Percentiles rank a stretch among this genome's conserved stretches.
Evolutionary conservation across 768 basidiomycete genomes (phyloP).

Genomic region (Peribolospora baueri): DNA sequence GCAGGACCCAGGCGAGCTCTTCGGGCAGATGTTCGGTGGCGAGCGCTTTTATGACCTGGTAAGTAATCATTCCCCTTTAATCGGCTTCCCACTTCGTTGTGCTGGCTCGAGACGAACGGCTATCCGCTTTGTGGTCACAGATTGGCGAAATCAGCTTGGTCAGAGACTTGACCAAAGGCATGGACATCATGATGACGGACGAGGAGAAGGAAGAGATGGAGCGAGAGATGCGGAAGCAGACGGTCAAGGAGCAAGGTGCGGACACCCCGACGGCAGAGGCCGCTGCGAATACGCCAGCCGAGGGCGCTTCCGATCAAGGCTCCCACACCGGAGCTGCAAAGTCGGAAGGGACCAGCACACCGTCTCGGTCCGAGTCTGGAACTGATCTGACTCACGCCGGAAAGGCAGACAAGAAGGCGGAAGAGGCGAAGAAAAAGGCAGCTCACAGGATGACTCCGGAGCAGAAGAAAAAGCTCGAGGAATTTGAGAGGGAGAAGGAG

Average conservation of each 20-base stretch:
- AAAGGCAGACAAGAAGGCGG: conserved; percentile 14
- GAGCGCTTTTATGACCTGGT: conserved; percentile 47
- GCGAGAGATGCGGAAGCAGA: conserved; percentile 31
- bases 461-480: conserved; percentile 58
- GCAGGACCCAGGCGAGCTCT: conserved; percentile 85
- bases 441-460: conserved; percentile 42
- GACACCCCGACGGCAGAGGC: no score
- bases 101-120: neutral
- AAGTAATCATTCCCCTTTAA: conserved; percentile 1
- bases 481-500: conserved; percentile 54
- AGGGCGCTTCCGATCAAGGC: conserved; percentile 12
- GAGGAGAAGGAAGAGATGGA: conserved; percentile 79
- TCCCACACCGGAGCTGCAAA: conserved; percentile 11
- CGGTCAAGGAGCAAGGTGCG: neutral
- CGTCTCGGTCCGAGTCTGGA: conserved; percentile 1
- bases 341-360: conserved; percentile 9
- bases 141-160: conserved; percentile 91
- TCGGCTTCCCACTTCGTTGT: neutral
- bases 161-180: conserved; percentile 61
- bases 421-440: conserved; percentile 22
- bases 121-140: conserved; percentile 22
- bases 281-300: neutral
- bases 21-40: conserved; percentile 85
- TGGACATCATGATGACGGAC: conserved; percentile 54
- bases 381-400: conserved; percentile 9